phyloP scores from a whole-genome alignment of 177 flowering plant genomes.

The Tripterygium wilfordii region DNA sequence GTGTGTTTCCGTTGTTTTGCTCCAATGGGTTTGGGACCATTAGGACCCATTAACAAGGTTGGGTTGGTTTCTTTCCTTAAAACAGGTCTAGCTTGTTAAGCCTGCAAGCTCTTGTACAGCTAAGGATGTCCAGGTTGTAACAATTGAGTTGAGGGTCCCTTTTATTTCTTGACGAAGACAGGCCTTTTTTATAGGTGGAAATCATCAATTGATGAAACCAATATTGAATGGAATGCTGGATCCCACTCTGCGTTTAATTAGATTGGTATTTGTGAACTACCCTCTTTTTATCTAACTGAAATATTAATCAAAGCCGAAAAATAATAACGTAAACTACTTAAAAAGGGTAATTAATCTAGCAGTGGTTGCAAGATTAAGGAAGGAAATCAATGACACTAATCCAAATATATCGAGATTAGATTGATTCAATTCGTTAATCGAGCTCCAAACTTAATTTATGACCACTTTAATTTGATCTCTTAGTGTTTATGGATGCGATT shows the following conservation, averaged over 20 bases:
- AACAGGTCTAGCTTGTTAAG: conserved; percentile 5
- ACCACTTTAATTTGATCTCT: no score
- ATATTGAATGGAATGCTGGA: neutral
- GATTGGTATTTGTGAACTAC: neutral
- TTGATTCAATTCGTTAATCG: no score
- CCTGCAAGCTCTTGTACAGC: no score
- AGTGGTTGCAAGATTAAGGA: no score
- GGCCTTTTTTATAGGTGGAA: conserved; percentile 6
- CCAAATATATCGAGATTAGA: no score
- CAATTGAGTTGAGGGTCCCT: neutral
- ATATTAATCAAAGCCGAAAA: no score
- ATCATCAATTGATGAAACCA: conserved; percentile 6
- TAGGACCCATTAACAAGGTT: neutral
- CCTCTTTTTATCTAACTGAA: neutral
- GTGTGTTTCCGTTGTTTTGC: conserved; percentile 4
- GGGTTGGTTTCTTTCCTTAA: conserved; percentile 10
- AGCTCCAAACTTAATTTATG: no score
- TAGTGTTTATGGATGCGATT: no score
- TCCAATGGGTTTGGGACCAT: conserved; percentile 21
- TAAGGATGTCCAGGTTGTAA: conserved; percentile 11
- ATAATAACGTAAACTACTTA: no score
- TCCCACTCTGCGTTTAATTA: no score
- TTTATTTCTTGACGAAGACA: neutral
- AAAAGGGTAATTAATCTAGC: no score
- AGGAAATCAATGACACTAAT: no score